Evolutionary conservation across 2,329 filamentous ascomycete species (phyloP).

Genomic region (Cordyceps cicadae): DNA sequence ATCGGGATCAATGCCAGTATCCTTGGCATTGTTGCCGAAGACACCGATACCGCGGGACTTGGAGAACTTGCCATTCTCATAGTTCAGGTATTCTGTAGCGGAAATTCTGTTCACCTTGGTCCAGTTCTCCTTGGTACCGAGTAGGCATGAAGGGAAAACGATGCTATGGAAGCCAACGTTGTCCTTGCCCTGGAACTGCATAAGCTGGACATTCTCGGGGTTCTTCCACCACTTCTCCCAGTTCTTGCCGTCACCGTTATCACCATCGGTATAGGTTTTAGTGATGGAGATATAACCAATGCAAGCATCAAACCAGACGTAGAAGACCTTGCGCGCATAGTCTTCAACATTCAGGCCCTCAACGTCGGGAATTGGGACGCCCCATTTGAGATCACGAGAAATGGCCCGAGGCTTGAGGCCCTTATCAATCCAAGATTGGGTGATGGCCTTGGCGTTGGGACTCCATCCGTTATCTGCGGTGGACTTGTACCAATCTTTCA

Average conservation of each 20-base stretch:
- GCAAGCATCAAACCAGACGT: constrained; percentile 89
- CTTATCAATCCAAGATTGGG: constrained; percentile 72
- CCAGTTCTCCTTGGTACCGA: constrained; percentile 80
- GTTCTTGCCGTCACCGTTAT: constrained; percentile 43
- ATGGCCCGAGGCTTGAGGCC: constrained; percentile 82
- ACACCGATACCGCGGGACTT: constrained; percentile 86
- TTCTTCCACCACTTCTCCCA: constrained; percentile 96
- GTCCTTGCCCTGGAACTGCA: constrained; percentile 89
- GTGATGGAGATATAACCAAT: constrained; percentile 96
- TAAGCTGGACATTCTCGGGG: constrained; percentile 77
- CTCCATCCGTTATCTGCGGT: constrained; percentile 73
- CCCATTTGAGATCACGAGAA: constrained; percentile 89
- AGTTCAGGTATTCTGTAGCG: constrained; percentile 80
- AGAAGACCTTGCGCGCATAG: constrained; percentile 64
- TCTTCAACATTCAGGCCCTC: constrained; percentile 44
- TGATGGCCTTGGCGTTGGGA: constrained; percentile 66
- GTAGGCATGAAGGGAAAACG: constrained; percentile 80
- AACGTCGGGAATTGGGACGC: constrained; percentile 48
- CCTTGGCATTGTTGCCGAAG: constrained; percentile 81
- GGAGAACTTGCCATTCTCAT: constrained; percentile 84
- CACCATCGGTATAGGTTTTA: constrained; percentile 66
- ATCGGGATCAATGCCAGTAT: constrained; percentile 74
- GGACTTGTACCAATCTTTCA: constrained; percentile 69
- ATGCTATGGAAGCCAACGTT: constrained; percentile 65
- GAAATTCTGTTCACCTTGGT: constrained; percentile 83